Conservation (phyloP, 2,329 filamentous ascomycete genomes). For the Kalmusia sp. region DNA sequence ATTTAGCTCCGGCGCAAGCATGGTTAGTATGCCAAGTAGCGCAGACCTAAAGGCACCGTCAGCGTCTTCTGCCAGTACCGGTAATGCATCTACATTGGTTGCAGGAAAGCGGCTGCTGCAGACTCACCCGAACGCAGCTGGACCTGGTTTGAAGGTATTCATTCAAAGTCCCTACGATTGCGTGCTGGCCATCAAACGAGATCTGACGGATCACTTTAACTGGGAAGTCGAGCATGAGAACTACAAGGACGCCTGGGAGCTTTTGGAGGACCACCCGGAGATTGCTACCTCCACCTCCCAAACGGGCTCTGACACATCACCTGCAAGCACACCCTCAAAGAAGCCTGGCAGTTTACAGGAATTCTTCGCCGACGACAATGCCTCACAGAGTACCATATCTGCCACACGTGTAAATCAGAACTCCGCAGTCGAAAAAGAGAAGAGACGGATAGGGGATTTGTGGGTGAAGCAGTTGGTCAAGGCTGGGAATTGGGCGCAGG, state of each 20-base stretch:
- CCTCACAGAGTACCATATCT: constrained; percentile 68
- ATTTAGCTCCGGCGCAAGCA: constrained; percentile 85
- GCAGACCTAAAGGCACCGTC: constrained; percentile 44
- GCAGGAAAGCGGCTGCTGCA: constrained; percentile 34
- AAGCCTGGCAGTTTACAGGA: constrained; percentile 60
- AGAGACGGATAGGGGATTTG: constrained; percentile 86
- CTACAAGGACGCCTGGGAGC: constrained; percentile 86
- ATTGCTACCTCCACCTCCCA: constrained; percentile 55
- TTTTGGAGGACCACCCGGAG: constrained; percentile 88
- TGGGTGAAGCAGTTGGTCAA: constrained; percentile 90
- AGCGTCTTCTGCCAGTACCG: constrained; percentile 44
- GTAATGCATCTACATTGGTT: constrained; percentile 27
- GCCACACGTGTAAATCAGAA: constrained; percentile 62
- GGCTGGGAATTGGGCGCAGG: constrained; percentile 75
- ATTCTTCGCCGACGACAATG: constrained; percentile 74
- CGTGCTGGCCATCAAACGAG: constrained; percentile 87
- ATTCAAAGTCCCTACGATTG: constrained; percentile 97
- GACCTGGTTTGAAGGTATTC: constrained; percentile 79
- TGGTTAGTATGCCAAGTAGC: constrained; percentile 57
- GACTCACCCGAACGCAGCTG: constrained; percentile 57
- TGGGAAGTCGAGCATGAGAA: constrained; percentile 85
- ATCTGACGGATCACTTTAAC: constrained; percentile 80
- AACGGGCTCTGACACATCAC: constrained; percentile 45
- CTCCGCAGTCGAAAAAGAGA: constrained; percentile 81
- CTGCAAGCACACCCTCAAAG: constrained; percentile 53